phyloP scores from a whole-genome alignment of 371 early-diverging fungal species.

The Fennellomyces sp. region DNA sequence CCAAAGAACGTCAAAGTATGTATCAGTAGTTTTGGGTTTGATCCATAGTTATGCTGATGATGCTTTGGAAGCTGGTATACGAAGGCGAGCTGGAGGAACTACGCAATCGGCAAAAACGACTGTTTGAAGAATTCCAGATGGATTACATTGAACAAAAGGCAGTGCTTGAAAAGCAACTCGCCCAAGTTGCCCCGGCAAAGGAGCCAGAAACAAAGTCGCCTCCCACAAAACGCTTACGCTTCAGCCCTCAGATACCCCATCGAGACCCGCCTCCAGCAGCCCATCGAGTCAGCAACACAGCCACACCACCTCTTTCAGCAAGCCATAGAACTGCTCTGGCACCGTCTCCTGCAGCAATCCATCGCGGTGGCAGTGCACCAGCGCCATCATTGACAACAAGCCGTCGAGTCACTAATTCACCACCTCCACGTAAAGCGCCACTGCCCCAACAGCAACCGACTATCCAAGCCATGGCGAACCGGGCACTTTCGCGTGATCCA shows the following conservation, averaged over 20 bases:
- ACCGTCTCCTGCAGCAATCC: not conserved
- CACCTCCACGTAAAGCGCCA: not conserved
- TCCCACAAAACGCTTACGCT: not conserved
- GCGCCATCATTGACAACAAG: not conserved
- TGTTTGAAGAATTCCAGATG: not conserved
- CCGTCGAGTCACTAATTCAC: not conserved
- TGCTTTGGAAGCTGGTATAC: not conserved
- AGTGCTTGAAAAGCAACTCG: not conserved
- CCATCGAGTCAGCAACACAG: not conserved
- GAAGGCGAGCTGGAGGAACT: not conserved
- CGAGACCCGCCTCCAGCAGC: not conserved
- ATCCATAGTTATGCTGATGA: too few relatives aligned
- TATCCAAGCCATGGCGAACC: too few relatives aligned
- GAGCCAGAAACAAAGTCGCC: not conserved
- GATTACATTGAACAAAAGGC: constrained; percentile 1
- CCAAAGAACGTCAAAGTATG: not conserved
- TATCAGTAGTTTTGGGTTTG: not conserved
- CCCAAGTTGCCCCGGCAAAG: not conserved
- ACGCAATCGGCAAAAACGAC: not conserved
- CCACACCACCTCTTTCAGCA: not conserved
- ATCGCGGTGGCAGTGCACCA: not conserved
- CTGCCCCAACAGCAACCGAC: not conserved
- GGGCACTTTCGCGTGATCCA: not conserved
- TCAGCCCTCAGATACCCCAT: not conserved
- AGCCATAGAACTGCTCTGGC: too few relatives aligned